These are phyloP conservation scores for Astrothelium macrocarpum DNA, from an alignment of 495 filamentous ascomycete species.

Conservation along the genomic window DNA sequence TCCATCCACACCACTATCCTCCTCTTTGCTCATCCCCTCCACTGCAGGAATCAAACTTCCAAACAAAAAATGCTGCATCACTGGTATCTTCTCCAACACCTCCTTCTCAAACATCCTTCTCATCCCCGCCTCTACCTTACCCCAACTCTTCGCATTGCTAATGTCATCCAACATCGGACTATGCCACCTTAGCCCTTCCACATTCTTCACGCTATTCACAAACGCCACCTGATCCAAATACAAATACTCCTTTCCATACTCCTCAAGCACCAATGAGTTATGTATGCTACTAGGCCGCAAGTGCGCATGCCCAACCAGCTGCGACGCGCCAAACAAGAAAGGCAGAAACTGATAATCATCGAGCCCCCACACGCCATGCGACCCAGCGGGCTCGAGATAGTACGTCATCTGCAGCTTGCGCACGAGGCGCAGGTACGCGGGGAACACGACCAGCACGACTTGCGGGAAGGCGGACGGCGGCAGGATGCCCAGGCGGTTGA, in stretches of 20 bases:
- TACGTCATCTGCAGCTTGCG: slow-evolving; percentile 77
- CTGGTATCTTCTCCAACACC: slow-evolving; percentile 85
- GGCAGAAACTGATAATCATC: slow-evolving; percentile 98
- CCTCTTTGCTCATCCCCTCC: slow-evolving; percentile 66
- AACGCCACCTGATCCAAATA: slow-evolving; percentile 89
- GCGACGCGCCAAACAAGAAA: slow-evolving; percentile 86
- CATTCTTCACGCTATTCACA: slow-evolving; percentile 93
- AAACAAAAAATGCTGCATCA: slow-evolving; percentile 98
- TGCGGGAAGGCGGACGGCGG: slow-evolving; percentile 52
- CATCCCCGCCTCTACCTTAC: slow-evolving; percentile 91
- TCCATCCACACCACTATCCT: slow-evolving; percentile 36
- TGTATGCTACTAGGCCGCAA: slow-evolving; percentile 84
- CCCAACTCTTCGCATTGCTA: slow-evolving; percentile 80
- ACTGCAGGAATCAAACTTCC: slow-evolving; percentile 72
- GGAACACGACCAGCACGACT: slow-evolving; percentile 68
- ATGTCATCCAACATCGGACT: slow-evolving; percentile 98
- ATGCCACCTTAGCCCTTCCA: slow-evolving; percentile 92
- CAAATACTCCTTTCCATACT: slow-evolving; percentile 69
- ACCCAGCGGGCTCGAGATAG: slow-evolving; percentile 90
- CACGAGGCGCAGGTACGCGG: slow-evolving; percentile 71
- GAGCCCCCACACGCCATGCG: slow-evolving; percentile 49
- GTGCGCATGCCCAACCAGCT: slow-evolving; percentile 77
- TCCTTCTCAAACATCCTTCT: slow-evolving; percentile 90
- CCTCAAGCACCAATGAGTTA: slow-evolving; percentile 73
- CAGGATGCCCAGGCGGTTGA: slow-evolving; percentile 69